A percentile compares a stretch with the other conserved stretches of the same genome.
Evolutionary conservation across 2,329 filamentous ascomycete species (phyloP).

Genomic region (Claviceps pusilla): DNA sequence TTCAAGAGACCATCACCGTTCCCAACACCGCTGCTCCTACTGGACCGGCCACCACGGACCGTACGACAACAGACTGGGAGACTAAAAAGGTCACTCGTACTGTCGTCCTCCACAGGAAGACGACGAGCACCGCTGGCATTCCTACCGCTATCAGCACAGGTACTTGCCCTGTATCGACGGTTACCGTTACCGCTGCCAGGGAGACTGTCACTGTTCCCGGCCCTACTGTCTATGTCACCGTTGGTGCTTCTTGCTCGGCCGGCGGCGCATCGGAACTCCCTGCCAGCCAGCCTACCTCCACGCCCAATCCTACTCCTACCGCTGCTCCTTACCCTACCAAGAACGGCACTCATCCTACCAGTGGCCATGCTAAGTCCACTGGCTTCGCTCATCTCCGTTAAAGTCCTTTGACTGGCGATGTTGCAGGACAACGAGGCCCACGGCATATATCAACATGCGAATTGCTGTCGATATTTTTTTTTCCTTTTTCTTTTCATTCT

Average conservation of each 20-base stretch:
- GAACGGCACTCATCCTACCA: slow-evolving; percentile 20
- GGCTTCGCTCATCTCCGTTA: slow-evolving; percentile 21
- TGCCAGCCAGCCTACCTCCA: slow-evolving; percentile 1
- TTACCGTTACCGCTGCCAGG: slow-evolving; percentile 10
- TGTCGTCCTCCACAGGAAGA: slow-evolving; percentile 15
- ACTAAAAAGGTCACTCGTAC: slow-evolving; percentile 23
- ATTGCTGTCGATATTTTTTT: not conserved
- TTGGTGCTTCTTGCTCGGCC: slow-evolving; percentile 12
- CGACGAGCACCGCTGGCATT: slow-evolving; percentile 11
- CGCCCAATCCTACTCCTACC: slow-evolving; percentile 18
- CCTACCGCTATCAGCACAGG: slow-evolving; percentile 7
- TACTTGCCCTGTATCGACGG: slow-evolving; percentile 9
- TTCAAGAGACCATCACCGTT: slow-evolving; percentile 23
- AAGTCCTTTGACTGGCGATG: not conserved
- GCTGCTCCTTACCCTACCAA: slow-evolving; percentile 27
- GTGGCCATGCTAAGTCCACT: slow-evolving; percentile 19
- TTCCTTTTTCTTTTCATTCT: not conserved
- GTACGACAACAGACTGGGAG: slow-evolving; percentile 23
- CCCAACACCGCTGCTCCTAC: slow-evolving; percentile 10
- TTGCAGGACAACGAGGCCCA: slow-evolving; percentile 1
- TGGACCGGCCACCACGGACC: slow-evolving; percentile 8
- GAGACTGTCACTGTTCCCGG: slow-evolving; percentile 18
- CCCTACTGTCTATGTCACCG: slow-evolving; percentile 23
- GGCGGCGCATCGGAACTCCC: not conserved
- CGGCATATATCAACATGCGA: not conserved